Conservation (phyloP, 2,329 filamentous ascomycete species). For the Ophiostoma angusticollis region DNA sequence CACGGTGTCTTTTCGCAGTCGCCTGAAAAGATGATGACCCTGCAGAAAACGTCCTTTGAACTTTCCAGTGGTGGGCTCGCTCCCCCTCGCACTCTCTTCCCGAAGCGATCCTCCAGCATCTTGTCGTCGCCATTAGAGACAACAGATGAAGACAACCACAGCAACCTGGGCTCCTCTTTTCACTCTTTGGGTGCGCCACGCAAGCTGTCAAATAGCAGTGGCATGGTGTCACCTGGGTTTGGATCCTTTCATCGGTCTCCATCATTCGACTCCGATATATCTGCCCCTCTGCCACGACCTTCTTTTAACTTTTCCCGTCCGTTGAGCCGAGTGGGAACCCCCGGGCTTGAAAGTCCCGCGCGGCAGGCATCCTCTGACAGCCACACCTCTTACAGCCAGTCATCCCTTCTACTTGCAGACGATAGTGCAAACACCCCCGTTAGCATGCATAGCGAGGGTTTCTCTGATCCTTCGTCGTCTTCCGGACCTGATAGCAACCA, state of each 20-base stretch:
- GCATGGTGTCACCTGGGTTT: slow-evolving; percentile 42
- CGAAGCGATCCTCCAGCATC: slow-evolving; percentile 44
- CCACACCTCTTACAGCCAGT: slow-evolving; percentile 44
- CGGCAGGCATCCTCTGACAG: slow-evolving; percentile 55
- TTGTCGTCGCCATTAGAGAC: slow-evolving; percentile 51
- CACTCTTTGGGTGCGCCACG: slow-evolving; percentile 52
- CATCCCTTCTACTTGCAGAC: slow-evolving; percentile 49
- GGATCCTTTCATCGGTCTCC: slow-evolving; percentile 61
- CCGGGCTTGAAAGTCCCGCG: slow-evolving; percentile 42
- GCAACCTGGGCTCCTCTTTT: slow-evolving; percentile 38
- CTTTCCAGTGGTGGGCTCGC: slow-evolving; percentile 31
- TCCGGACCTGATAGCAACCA: slow-evolving; percentile 33
- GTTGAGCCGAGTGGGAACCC: slow-evolving; percentile 59
- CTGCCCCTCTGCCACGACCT: slow-evolving; percentile 53
- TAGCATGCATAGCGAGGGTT: slow-evolving; percentile 59
- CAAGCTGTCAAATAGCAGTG: slow-evolving; percentile 63
- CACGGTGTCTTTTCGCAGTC: slow-evolving; percentile 21
- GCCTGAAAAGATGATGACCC: slow-evolving; percentile 31
- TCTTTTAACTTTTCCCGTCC: slow-evolving; percentile 92
- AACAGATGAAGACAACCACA: slow-evolving; percentile 56
- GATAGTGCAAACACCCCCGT: slow-evolving; percentile 56
- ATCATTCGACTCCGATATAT: slow-evolving; percentile 73
- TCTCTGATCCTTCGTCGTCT: slow-evolving; percentile 34
- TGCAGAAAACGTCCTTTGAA: slow-evolving; percentile 32
- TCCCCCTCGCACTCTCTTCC: slow-evolving; percentile 36